These are phyloP conservation scores for Syzygium syzygioides DNA, from an alignment of 441 rosid species.

Conservation along the genomic window DNA sequence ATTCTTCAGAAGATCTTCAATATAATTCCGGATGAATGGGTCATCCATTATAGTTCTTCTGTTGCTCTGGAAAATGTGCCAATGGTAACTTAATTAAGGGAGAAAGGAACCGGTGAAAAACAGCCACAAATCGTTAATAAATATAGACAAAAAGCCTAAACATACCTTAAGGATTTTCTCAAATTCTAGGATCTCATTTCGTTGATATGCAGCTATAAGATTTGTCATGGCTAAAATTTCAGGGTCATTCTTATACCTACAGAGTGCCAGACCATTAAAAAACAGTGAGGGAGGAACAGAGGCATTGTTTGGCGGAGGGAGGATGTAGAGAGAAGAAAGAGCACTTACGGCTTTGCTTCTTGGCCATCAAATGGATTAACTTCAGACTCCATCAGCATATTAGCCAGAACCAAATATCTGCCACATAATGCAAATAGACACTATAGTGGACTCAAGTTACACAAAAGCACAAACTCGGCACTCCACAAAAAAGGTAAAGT, in stretches of 20 bases:
- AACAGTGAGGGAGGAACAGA: neutral
- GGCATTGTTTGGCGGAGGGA: neutral
- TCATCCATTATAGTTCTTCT: constrained; percentile 97
- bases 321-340: neutral
- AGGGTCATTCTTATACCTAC: constrained; percentile 95
- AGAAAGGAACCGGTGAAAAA: neutral
- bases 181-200: constrained; percentile 93
- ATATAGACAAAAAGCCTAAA: neutral
- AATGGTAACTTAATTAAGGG: constrained; percentile 4
- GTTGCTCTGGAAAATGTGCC: constrained; percentile 56
- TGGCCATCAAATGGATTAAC: constrained; percentile 99
- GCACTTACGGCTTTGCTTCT: constrained; percentile 98
- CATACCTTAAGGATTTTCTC: constrained; percentile 96
- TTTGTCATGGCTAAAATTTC: constrained; percentile 99
- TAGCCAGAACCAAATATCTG: constrained; percentile 97
- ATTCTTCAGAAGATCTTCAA: constrained; percentile 94
- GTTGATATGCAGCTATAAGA: constrained; percentile 94
- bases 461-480: neutral
- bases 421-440: neutral
- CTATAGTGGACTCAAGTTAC: neutral
- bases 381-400: constrained; percentile 99
- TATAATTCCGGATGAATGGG: constrained; percentile 89
- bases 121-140: neutral
- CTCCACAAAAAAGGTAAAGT: neutral
- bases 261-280: constrained; percentile 1